These are phyloP conservation scores for Micractinium conductrix DNA, from an alignment of 139 green algal species.

Conservation along the genomic window DNA sequence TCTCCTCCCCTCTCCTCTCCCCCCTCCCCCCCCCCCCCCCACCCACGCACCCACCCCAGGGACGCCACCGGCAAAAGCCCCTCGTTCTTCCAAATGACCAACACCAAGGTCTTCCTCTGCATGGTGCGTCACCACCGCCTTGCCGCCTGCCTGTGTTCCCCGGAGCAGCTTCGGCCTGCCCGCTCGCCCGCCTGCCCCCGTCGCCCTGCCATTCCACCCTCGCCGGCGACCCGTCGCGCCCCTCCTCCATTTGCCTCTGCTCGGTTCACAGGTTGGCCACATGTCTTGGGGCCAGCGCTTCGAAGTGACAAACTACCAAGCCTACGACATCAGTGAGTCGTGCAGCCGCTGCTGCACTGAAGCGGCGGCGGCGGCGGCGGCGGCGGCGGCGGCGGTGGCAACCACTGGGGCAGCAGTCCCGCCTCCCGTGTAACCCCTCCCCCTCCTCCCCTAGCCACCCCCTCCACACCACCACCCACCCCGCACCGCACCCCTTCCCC, in stretches of 20 bases:
- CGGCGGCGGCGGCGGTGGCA: not conserved
- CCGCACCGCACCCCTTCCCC: not conserved
- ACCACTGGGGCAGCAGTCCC: too few species aligned
- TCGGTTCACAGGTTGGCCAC: slow-evolving; percentile 32
- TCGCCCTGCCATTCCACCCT: not conserved
- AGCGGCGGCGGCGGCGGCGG: not conserved
- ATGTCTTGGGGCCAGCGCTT: slow-evolving; percentile 60
- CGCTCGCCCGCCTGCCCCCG: too few species aligned
- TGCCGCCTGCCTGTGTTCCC: not conserved
- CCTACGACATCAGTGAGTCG: slow-evolving; percentile 46
- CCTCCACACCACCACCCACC: not conserved
- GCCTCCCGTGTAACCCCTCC: too few species aligned
- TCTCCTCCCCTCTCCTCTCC: not conserved
- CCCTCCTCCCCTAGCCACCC: not conserved
- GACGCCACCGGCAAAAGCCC: slow-evolving; percentile 28
- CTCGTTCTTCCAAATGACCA: slow-evolving; percentile 43
- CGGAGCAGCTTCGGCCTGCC: not conserved
- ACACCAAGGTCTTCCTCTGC: slow-evolving; percentile 61
- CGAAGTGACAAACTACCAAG: slow-evolving; percentile 48
- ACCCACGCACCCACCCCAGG: not conserved
- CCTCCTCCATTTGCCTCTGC: not conserved
- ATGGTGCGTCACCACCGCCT: slow-evolving; percentile 37
- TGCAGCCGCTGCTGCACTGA: too few species aligned
- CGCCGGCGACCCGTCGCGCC: not conserved
- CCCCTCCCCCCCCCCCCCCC: not conserved